Evolutionary conservation across 305 asterid genomes (phyloP).

Genomic region (Galium porrigens): DNA sequence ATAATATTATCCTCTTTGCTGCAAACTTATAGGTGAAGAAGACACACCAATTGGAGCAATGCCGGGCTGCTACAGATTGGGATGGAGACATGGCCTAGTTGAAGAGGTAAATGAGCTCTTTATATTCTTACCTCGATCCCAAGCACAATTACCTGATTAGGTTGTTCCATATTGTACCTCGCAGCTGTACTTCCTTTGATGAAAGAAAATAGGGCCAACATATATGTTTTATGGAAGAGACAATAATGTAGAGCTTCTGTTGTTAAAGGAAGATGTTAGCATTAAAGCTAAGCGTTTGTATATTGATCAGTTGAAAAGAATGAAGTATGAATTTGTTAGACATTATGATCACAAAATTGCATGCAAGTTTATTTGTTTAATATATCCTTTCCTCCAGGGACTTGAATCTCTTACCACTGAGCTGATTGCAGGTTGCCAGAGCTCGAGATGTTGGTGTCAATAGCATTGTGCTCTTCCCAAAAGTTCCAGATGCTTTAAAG

Average conservation of each 20-base stretch:
- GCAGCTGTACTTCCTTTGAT: not conserved
- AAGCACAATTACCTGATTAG: conserved; percentile 1
- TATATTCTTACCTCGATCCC: not conserved
- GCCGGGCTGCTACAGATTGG: conserved; percentile 99
- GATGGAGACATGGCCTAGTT: conserved; percentile 93
- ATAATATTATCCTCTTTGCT: not conserved
- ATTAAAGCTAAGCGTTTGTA: not conserved
- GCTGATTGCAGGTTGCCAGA: conserved; percentile 54
- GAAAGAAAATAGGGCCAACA: not conserved
- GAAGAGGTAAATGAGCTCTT: conserved; percentile 54
- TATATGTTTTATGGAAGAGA: not conserved
- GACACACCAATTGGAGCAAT: conserved; percentile 95
- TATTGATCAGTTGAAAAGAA: not conserved
- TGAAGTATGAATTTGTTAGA: not conserved
- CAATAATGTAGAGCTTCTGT: not conserved
- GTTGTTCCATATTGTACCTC: not conserved
- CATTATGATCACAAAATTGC: not conserved
- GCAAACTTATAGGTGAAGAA: conserved; percentile 58
- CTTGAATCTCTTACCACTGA: not conserved
- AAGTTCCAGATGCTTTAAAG: conserved; percentile 94
- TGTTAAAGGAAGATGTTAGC: not conserved
- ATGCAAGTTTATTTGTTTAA: not conserved
- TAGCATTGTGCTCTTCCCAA: conserved; percentile 93
- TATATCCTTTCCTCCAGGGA: not conserved
- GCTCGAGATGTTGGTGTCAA: conserved; percentile 94